Evolutionary conservation across 2,329 filamentous ascomycete species (phyloP), one percentile per base, ranked within the genome.

Genomic region (Polytolypa hystricis): DNA sequence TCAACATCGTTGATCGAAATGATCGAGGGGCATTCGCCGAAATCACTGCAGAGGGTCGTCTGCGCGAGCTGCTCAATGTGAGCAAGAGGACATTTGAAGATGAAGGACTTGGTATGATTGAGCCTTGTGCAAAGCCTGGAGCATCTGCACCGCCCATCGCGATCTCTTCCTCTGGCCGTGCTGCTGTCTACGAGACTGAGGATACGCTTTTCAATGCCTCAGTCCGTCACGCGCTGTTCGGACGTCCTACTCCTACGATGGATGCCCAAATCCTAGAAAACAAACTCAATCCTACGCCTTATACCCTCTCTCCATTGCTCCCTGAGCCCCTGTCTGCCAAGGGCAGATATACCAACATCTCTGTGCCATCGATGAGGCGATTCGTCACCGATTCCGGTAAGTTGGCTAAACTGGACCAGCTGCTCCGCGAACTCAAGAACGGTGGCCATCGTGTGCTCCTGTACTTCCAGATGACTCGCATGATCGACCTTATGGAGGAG

Each of bases 391-490:
- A 96, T 61, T 94, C 86, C 36, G 91, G 91, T 54, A 98, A 98
- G 66, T 74, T 98, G 42, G 87, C 86, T 31, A 85, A 86, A 55
- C 70, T 98, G 34, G 91, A 98, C 56, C 71, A 84, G 47, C 70
- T 98, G 12, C 72, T 98, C 10, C 83, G 83, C 56, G 74, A 86
- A 58, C 78, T 98, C 52, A 98, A 96, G 71, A 81, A 85, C 43
- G 84, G 82, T 44, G 83, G 83, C 23, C 91, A 98, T 51, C 86
- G 91, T 53, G 91, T 98, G 15, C 70, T 98, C 37, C 69, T 98
- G 14, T 98, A 98, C 71, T 98, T 98, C 83, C 91, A 98, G 69
- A 98, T 98, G 91, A 98, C 91, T 3, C 83, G 84, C 55, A 98
- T 98, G 91, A 96, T 98, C 55, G 89, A 98, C 58, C 69, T 98